A percentile compares a stretch with the other conserved stretches of the same genome.
Conservation (phyloP, 495 filamentous ascomycete genomes). For the Cercophora newfieldiana region DNA sequence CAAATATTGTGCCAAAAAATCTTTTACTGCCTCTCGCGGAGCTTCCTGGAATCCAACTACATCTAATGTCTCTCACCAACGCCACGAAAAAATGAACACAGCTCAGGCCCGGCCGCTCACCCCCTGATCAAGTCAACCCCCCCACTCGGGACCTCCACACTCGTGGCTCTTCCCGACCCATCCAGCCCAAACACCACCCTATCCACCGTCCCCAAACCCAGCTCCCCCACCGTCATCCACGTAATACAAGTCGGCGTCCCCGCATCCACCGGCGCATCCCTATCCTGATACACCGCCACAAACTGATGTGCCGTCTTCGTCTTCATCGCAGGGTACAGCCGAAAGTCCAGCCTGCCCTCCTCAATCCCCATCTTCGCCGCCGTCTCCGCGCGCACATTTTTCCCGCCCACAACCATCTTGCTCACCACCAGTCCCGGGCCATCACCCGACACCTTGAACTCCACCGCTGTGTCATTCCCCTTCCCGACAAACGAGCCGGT, state of each 20-base stretch:
- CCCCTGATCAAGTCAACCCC: too few species aligned
- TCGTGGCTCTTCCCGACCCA: too few species aligned
- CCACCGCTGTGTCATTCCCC: neutral
- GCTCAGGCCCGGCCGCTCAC: too few species aligned
- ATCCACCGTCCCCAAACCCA: neutral
- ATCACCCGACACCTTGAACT: neutral
- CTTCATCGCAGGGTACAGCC: conserved; percentile 9
- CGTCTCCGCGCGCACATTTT: conserved; percentile 1
- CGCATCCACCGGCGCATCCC: conserved; percentile 10
- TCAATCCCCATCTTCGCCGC: conserved; percentile 7
- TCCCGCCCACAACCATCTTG: neutral
- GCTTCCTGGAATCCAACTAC: too few species aligned
- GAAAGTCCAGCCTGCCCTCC: conserved; percentile 1
- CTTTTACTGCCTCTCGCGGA: too few species aligned
- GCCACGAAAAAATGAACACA: too few species aligned
- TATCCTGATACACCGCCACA: conserved; percentile 14
- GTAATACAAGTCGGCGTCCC: conserved; percentile 19
- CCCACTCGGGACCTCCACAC: too few species aligned
- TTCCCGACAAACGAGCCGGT: neutral
- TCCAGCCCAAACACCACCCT: conserved; percentile 9
- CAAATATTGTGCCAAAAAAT: too few species aligned
- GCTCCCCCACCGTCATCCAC: conserved; percentile 1
- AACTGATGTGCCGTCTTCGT: conserved; percentile 10
- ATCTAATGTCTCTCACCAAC: too few species aligned
- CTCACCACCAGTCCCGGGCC: conserved; percentile 10